phyloP scores from a whole-genome alignment of 108 stramenopile genomes.

The Epithemia pelagica region DNA sequence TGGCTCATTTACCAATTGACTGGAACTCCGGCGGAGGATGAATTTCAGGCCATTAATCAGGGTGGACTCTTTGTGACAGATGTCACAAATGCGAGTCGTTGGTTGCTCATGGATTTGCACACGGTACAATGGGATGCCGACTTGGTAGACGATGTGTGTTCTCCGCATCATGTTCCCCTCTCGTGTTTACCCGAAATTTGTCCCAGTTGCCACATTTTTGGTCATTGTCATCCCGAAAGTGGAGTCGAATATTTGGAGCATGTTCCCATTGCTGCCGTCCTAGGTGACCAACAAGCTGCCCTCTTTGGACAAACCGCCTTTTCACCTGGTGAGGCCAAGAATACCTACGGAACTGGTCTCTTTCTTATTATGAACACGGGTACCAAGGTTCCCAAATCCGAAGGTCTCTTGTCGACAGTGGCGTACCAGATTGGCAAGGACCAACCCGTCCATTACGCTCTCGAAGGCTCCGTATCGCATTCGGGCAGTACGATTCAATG shows the following conservation, averaged over 20 bases:
- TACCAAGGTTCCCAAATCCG: slow-evolving; percentile 40
- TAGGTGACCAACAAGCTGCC: slow-evolving; percentile 97
- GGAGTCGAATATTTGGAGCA: slow-evolving; percentile 47
- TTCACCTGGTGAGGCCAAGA: slow-evolving; percentile 84
- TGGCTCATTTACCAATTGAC: slow-evolving; percentile 91
- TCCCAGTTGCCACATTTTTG: slow-evolving; percentile 57
- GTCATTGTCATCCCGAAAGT: slow-evolving; percentile 13
- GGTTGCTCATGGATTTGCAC: slow-evolving; percentile 87
- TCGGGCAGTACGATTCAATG: slow-evolving; percentile 94
- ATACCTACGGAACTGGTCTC: slow-evolving; percentile 97
- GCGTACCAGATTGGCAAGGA: slow-evolving; percentile 81
- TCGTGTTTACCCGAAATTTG: slow-evolving; percentile 60
- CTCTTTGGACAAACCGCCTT: slow-evolving; percentile 94
- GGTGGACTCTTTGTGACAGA: slow-evolving; percentile 85
- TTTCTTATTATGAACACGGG: slow-evolving; percentile 99
- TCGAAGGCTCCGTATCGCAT: slow-evolving; percentile 94
- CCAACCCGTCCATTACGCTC: slow-evolving; percentile 72
- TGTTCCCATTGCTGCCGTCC: slow-evolving; percentile 73
- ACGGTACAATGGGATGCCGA: slow-evolving; percentile 82
- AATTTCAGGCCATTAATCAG: slow-evolving; percentile 42
- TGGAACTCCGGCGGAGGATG: slow-evolving; percentile 40
- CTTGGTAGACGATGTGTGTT: slow-evolving; percentile 58
- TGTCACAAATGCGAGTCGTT: slow-evolving; percentile 91
- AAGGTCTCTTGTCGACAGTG: slow-evolving; percentile 95
- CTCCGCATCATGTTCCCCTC: slow-evolving; percentile 35